These are phyloP conservation scores for Dictyostelium gargantuum DNA, from an alignment of 208 protist genomes.

Conservation along the genomic window DNA sequence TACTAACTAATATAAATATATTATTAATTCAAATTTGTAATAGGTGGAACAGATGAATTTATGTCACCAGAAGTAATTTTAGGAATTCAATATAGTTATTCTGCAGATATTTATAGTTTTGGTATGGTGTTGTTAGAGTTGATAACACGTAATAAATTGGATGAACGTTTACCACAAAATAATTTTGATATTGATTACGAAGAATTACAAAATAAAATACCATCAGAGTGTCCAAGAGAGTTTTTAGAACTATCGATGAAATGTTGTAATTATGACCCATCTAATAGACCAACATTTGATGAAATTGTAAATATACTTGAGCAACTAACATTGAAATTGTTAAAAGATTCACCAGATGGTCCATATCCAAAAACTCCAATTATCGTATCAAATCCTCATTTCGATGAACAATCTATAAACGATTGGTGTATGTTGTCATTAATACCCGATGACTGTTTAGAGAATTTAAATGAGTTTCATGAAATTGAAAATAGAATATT, in stretches of 20 bases:
- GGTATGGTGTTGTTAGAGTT: conserved; percentile 59
- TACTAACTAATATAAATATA: no score
- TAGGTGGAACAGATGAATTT: conserved; percentile 55
- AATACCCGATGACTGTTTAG: conserved; percentile 33
- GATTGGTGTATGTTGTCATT: conserved; percentile 47
- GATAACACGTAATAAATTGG: conserved; percentile 8
- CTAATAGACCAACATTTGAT: conserved; percentile 22
- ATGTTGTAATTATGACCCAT: conserved; percentile 16
- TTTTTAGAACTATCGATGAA: conserved; percentile 39
- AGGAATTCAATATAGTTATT: conserved; percentile 42
- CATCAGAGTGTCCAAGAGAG: conserved; percentile 12
- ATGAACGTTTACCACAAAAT: conserved; percentile 54
- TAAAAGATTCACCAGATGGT: neutral
- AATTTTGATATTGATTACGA: conserved; percentile 59
- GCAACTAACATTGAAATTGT: neutral
- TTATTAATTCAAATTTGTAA: no score
- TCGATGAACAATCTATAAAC: conserved; percentile 29
- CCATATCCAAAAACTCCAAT: neutral
- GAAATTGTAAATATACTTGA: neutral
- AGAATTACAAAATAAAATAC: neutral
- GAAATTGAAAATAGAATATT: neutral
- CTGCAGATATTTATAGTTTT: conserved; percentile 63
- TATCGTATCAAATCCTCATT: neutral
- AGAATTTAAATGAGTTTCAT: neutral
- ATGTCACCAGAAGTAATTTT: conserved; percentile 57